These are phyloP conservation scores for Podila clonocystis DNA, from an alignment of 192 early-diverging fungal species.

Conservation along the genomic window DNA sequence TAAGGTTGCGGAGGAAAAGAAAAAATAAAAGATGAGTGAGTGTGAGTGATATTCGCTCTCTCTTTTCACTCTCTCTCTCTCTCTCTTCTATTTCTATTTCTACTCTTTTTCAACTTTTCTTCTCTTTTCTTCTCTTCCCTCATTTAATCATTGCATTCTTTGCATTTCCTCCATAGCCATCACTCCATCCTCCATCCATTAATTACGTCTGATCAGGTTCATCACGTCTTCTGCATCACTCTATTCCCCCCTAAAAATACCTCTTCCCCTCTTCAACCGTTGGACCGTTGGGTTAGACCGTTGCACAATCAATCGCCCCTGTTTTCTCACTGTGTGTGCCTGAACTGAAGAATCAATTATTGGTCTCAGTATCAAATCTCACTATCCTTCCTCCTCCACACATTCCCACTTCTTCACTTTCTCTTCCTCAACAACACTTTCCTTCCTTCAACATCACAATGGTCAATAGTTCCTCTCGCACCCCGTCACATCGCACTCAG, in stretches of 20 bases:
- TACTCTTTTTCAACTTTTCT: background rate
- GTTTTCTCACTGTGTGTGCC: background rate
- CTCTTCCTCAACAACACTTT: background rate
- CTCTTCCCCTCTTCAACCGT: background rate
- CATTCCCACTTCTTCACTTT: no score
- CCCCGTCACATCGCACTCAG: conserved; percentile 31
- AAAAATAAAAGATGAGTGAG: no score
- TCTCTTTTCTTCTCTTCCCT: background rate
- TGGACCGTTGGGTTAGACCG: no score
- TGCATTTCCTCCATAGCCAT: background rate
- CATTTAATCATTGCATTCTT: background rate
- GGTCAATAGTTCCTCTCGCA: background rate
- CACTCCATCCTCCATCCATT: conserved; percentile 4
- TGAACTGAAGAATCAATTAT: background rate
- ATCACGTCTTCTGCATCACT: background rate
- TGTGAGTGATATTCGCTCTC: background rate
- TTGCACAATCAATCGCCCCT: background rate
- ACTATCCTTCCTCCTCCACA: conserved; percentile 13
- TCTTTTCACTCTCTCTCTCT: background rate
- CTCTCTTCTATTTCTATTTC: background rate
- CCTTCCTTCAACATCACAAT: background rate
- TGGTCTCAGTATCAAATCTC: background rate
- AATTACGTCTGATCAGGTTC: background rate
- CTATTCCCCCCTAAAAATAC: background rate
- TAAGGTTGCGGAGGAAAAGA: no score